Base-by-base conservation (phyloP, 2,329 filamentous ascomycete genomes). In the Trichoderma hamatum region DNA sequence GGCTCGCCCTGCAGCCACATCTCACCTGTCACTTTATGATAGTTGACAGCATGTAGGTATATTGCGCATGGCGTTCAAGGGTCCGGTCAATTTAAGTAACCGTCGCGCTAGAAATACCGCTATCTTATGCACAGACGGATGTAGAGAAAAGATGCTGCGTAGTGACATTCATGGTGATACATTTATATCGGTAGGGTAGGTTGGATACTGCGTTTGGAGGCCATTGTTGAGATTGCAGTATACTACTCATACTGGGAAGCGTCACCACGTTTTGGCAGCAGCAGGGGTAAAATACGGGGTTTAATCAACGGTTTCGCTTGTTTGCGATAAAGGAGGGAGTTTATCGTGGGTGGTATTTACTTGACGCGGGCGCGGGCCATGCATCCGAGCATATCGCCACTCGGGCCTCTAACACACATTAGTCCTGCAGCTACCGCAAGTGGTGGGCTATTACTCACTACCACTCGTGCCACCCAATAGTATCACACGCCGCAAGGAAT, bases 381-480 rank as follows among this genome's bases (percentile, higher is more conserved):
- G 63, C 63, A 66, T 66, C 26, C 63, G 63, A 54, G 10, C 9
- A 9, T 34, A 14, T 6, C 32, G n/a, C 51, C 46, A 66, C 51
- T 52, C 63, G 63, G 58, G 63, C 28, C 52, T 54, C 14, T 66
- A n/a, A n/a, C n/a, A n/a, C n/a, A 43, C 63, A 43, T 55, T 54
- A 34, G 49, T 51, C 21, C 36, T 43, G 51, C 34, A 46, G 51
- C 21, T 63, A 30, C 43, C 19, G 11, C n/a, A 43, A 3, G 39
- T 43, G 36, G 16, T 43, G 39, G 39, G n/a, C 39, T 43, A 43
- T 19, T n/a, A 34, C 9, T 43, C 19, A 39, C 36, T 19, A 39
- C 36, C 36, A 19, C 36, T 39, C 36, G 39, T 43, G 39, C 39
- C 39, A 43, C 39, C 39, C 39, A 43, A 43, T 43, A n/a, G 39